Conservation (phyloP, 352 stramenopile species). For the Globisporangium nunn region DNA sequence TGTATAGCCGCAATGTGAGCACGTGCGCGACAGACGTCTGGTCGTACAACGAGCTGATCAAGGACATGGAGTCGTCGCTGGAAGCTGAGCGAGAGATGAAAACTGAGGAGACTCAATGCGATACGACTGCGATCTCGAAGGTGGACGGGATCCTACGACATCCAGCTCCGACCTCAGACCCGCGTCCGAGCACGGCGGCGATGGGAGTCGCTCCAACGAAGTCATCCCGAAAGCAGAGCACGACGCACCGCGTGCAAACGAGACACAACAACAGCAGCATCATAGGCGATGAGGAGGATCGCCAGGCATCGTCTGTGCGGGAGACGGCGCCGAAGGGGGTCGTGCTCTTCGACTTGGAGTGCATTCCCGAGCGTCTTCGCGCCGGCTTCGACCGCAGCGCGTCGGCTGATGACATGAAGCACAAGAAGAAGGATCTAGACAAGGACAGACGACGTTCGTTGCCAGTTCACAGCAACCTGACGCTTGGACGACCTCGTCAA, state of each 20-base stretch:
- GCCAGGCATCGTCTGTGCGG: constrained; percentile 6
- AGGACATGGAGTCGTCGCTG: constrained; percentile 40
- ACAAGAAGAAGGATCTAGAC: constrained; percentile 1
- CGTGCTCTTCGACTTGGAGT: constrained; percentile 42
- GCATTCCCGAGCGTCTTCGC: constrained; percentile 17
- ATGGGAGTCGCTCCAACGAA: constrained; percentile 7
- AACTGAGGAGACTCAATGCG: not conserved
- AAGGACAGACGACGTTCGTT: constrained; percentile 29
- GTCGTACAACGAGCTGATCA: constrained; percentile 59
- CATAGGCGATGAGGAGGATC: not conserved
- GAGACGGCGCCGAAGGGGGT: constrained; percentile 21
- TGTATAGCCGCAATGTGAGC: constrained; percentile 37
- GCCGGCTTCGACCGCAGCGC: constrained; percentile 9
- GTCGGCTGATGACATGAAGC: constrained; percentile 2
- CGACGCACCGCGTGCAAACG: not conserved
- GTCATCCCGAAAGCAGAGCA: constrained; percentile 7
- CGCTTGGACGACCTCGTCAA: not conserved
- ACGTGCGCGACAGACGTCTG: constrained; percentile 53
- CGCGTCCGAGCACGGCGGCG: not conserved
- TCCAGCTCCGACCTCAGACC: constrained; percentile 3
- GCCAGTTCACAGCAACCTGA: constrained; percentile 38
- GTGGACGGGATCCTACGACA: constrained; percentile 1
- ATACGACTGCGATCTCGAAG: not conserved
- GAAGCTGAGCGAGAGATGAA: not conserved
- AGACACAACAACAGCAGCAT: constrained; percentile 3